Evolutionary conservation across 2,329 filamentous ascomycete species (phyloP).

Genomic region (Botrytis elliptica): DNA sequence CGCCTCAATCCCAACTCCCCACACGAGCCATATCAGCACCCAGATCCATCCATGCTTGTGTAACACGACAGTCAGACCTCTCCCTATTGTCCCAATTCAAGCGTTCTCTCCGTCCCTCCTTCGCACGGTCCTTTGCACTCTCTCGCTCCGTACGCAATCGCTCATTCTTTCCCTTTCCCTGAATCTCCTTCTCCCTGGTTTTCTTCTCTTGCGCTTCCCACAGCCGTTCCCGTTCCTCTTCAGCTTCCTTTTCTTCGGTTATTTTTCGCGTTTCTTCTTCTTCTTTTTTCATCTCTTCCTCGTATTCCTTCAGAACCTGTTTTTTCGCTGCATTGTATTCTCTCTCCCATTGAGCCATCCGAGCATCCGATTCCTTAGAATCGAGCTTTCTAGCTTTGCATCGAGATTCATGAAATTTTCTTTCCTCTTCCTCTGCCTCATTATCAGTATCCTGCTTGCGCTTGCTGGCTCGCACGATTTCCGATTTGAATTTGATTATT

Average conservation of each 20-base stretch:
- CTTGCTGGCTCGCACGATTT: background rate
- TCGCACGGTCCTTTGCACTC: background rate
- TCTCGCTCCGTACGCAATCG: background rate
- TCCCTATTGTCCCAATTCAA: background rate
- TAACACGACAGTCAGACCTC: background rate
- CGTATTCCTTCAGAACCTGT: background rate
- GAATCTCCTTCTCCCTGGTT: background rate
- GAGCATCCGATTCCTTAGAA: background rate
- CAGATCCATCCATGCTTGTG: constrained; percentile 4
- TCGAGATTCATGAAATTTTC: background rate
- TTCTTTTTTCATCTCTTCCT: background rate
- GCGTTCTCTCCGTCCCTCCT: background rate
- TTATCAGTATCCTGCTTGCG: background rate
- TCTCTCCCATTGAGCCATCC: background rate
- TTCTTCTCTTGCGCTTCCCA: background rate
- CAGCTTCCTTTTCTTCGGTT: background rate
- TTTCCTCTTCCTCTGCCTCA: background rate
- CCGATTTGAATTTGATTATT: background rate
- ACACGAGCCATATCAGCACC: background rate
- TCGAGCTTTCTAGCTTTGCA: background rate
- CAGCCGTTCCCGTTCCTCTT: background rate
- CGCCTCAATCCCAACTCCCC: background rate
- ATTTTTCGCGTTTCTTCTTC: background rate
- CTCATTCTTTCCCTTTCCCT: background rate
- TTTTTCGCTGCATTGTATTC: background rate